phyloP scores from a whole-genome alignment of 768 basidiomycete species.

The Trametes gibbosa region DNA sequence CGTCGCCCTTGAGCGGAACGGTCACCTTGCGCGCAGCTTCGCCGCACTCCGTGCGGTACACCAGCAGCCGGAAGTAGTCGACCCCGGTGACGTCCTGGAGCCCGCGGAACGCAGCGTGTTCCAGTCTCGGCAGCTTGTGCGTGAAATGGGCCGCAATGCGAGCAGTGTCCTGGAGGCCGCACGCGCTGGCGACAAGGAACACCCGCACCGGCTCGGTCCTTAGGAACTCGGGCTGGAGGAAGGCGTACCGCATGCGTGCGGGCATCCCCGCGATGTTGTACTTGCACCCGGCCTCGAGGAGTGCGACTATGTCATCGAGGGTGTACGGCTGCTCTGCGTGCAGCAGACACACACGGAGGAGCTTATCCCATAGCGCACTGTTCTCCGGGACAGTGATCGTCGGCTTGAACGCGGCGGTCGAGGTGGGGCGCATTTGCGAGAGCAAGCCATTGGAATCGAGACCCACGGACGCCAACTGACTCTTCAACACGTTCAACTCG shows the following conservation, averaged over 20 bases:
- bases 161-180: background rate
- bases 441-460: background rate
- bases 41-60: background rate
- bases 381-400: background rate
- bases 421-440: background rate
- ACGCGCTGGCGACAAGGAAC: background rate
- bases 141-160: background rate
- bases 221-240: background rate
- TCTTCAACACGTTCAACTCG: background rate
- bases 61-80: background rate
- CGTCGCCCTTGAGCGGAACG: background rate
- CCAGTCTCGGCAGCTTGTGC: background rate
- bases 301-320: background rate
- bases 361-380: background rate
- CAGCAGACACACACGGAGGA: background rate
- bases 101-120: background rate
- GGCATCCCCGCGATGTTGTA: background rate
- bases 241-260: background rate
- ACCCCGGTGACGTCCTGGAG: background rate
- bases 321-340: background rate
- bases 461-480: background rate
- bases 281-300: background rate
- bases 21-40: background rate
- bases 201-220: background rate
- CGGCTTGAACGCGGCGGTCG: background rate